A percentile compares a stretch with the other conserved stretches of the same genome.
Conservation (phyloP, 441 rosid species). For the Flueggea neowawraea region DNA sequence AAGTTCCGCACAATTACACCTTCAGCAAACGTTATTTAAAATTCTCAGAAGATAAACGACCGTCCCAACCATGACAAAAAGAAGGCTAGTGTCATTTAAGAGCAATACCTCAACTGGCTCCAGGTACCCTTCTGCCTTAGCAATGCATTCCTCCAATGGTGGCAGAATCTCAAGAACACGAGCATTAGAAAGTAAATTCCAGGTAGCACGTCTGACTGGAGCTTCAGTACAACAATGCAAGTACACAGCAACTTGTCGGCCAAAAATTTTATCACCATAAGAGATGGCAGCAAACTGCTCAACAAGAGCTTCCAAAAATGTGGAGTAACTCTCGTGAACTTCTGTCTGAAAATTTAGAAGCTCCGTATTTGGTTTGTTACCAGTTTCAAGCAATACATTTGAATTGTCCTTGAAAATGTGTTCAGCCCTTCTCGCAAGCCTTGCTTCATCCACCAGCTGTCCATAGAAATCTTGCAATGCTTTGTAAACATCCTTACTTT, state of each 20-base stretch:
- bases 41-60: no score
- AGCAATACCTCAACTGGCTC: conserved; percentile 78
- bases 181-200: conserved; percentile 64
- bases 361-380: conserved; percentile 20
- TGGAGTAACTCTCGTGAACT: conserved; percentile 75
- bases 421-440: conserved; percentile 20
- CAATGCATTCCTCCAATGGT: conserved; percentile 62
- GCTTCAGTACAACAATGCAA: conserved; percentile 68
- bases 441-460: conserved; percentile 51
- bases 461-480: conserved; percentile 77
- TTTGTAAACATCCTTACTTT: conserved; percentile 55
- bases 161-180: conserved; percentile 88
- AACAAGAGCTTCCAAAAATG: conserved; percentile 71
- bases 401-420: conserved; percentile 10
- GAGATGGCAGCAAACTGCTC: conserved; percentile 88
- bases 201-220: conserved; percentile 64
- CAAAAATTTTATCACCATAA: conserved; percentile 72
- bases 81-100: conserved; percentile 3
- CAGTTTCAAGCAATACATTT: conserved; percentile 17
- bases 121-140: conserved; percentile 69
- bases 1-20: no score
- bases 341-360: conserved; percentile 68
- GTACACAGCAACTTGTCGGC: conserved; percentile 80
- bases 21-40: no score
- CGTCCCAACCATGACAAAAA: no score